Evolutionary conservation across 805 yeast genomes (phyloP).

Genomic region (Candida incommunis): DNA sequence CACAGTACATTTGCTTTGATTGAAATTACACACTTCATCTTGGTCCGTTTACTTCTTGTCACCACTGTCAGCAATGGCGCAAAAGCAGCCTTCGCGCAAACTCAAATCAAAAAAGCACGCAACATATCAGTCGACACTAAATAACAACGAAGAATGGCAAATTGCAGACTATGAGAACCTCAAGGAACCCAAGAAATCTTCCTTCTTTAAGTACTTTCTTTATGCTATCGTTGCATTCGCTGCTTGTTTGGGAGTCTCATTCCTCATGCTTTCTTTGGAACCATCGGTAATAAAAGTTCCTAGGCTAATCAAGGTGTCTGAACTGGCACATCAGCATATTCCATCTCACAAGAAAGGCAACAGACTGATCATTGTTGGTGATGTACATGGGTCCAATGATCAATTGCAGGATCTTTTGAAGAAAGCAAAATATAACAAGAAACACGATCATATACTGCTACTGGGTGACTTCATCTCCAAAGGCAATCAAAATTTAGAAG

Average conservation of each 20-base stretch:
- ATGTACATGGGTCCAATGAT: conserved; percentile 67
- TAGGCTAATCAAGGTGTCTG: not conserved
- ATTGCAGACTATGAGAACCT: not conserved
- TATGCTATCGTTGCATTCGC: not conserved
- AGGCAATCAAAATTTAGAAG: conserved; percentile 63
- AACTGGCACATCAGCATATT: conserved; percentile 1
- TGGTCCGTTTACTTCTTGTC: too few relatives aligned
- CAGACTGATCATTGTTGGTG: conserved; percentile 65
- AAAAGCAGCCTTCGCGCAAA: too few relatives aligned
- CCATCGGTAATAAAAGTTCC: not conserved
- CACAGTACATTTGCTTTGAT: too few relatives aligned
- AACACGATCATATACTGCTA: conserved; percentile 44
- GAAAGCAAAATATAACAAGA: conserved; percentile 27
- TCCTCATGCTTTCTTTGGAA: not conserved
- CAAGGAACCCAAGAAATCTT: not conserved
- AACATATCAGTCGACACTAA: too few relatives aligned
- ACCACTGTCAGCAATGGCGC: too few relatives aligned
- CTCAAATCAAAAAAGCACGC: too few relatives aligned
- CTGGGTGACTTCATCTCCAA: conserved; percentile 80
- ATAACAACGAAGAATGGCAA: not conserved
- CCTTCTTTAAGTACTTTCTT: not conserved
- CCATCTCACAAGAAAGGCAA: conserved; percentile 8
- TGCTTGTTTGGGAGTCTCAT: not conserved
- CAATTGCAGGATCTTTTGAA: conserved; percentile 40
- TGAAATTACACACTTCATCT: too few relatives aligned